phyloP scores from a whole-genome alignment of 176 grass and related monocot genomes.

The Canna indica region DNA sequence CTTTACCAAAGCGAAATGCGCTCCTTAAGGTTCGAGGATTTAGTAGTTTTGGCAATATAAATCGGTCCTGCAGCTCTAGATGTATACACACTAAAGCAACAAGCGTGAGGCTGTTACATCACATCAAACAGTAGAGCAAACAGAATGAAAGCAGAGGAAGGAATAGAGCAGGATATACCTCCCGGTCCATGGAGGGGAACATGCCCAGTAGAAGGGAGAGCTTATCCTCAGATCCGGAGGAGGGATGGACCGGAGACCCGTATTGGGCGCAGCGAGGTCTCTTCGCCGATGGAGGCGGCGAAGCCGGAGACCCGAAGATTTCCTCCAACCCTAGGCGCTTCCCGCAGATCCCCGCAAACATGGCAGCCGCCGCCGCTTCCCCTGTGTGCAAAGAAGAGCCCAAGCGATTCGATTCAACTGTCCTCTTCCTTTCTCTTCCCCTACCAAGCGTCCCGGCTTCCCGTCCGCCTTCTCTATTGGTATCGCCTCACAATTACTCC shows the following conservation, averaged over 20 bases:
- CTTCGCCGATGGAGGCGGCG: conserved; percentile 19
- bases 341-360: conserved; percentile 33
- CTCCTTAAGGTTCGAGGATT: background rate
- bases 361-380: conserved; percentile 12
- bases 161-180: background rate
- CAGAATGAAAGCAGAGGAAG: background rate
- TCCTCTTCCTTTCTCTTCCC: too few species aligned
- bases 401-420: conserved; percentile 6
- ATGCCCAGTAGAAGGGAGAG: conserved; percentile 18
- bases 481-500: too few species aligned
- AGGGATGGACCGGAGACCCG: conserved; percentile 12
- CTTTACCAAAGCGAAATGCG: background rate
- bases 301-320: conserved; percentile 27
- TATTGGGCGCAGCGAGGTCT: conserved; percentile 19
- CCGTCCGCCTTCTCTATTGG: too few species aligned
- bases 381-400: background rate
- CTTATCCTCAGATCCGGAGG: conserved; percentile 23
- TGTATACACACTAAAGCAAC: background rate
- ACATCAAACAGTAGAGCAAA: background rate
- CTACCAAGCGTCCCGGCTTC: too few species aligned
- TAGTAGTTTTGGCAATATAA: background rate
- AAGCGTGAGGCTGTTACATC: too few species aligned
- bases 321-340: conserved; percentile 35
- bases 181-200: conserved; percentile 28
- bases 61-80: background rate